Percentiles rank a stretch among this genome's conserved stretches.
Conservation (phyloP, 2,329 filamentous ascomycete species). For the Botryosphaeria agaves region DNA sequence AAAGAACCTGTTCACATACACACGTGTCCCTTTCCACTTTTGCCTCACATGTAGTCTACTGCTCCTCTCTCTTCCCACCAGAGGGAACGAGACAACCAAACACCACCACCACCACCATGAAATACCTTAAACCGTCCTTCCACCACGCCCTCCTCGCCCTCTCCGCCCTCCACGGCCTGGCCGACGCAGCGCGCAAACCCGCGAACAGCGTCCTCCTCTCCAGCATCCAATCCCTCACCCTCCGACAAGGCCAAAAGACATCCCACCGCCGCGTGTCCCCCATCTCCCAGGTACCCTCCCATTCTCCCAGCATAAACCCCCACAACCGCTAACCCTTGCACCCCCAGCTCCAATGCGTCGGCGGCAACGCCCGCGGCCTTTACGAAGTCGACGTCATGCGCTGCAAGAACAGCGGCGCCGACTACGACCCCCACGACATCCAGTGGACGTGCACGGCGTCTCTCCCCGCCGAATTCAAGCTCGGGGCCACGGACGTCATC, state of each 20-base stretch:
- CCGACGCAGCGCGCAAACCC: slow-evolving; percentile 15
- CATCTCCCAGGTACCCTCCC: slow-evolving; percentile 36
- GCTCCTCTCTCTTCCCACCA: neutral
- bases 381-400: slow-evolving; percentile 70
- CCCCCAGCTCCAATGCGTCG: slow-evolving; percentile 54
- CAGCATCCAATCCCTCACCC: slow-evolving; percentile 60
- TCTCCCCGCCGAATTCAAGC: slow-evolving; percentile 46
- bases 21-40: neutral
- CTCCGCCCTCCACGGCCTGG: slow-evolving; percentile 8
- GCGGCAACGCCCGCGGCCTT: slow-evolving; percentile 40
- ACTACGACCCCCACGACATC: slow-evolving; percentile 64
- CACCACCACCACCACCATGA: neutral
- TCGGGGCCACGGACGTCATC: slow-evolving; percentile 75
- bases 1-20: no score
- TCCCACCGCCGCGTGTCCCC: slow-evolving; percentile 58
- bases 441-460: slow-evolving; percentile 77
- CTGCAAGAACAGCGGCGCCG: slow-evolving; percentile 70
- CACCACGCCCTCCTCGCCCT: slow-evolving; percentile 3
- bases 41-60: neutral
- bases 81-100: neutral
- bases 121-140: no score
- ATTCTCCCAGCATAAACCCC: neutral
- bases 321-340: no score
- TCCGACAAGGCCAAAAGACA: slow-evolving; percentile 51
- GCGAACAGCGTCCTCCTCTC: slow-evolving; percentile 40